Conservation (phyloP, 2,329 filamentous ascomycete genomes). For the Epichloe sylvatica region DNA sequence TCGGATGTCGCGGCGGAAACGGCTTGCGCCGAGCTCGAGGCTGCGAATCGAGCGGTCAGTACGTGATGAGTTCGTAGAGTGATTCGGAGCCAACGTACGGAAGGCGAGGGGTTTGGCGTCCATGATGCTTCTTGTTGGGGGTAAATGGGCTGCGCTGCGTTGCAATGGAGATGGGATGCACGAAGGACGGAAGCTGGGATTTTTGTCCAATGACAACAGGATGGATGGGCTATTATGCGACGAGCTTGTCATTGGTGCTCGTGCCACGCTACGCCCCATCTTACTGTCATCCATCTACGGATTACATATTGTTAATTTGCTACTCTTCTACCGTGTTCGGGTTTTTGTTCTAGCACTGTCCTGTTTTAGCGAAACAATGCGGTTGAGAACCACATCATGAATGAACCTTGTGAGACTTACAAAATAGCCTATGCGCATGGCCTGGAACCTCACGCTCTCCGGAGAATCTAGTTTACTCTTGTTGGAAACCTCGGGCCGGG, state of each 20-base stretch:
- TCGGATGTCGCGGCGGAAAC: constrained; percentile 18
- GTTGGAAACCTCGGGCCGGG: constrained; percentile 63
- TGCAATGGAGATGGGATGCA: background rate
- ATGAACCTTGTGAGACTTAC: constrained; percentile 20
- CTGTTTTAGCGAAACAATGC: constrained; percentile 79
- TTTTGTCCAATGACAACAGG: constrained; percentile 28
- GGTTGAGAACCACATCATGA: constrained; percentile 57
- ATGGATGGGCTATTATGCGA: constrained; percentile 24
- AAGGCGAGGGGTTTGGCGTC: constrained; percentile 17
- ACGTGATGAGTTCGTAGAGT: background rate
- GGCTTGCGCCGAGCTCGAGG: constrained; percentile 7
- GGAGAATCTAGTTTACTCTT: constrained; percentile 48
- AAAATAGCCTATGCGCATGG: constrained; percentile 71
- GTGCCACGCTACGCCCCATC: background rate
- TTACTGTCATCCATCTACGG: too few species aligned
- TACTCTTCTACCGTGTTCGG: too few species aligned
- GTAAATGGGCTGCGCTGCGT: background rate
- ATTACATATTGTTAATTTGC: too few species aligned
- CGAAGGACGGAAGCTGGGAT: background rate
- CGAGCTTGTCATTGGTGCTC: background rate
- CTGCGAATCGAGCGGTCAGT: background rate
- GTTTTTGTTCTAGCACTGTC: constrained; percentile 43
- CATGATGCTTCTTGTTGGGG: constrained; percentile 13
- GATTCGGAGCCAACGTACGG: constrained; percentile 11
- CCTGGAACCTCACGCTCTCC: constrained; percentile 74